phyloP scores from a whole-genome alignment of 2,329 filamentous ascomycete genomes.

The Furcasterigmium furcatum region DNA sequence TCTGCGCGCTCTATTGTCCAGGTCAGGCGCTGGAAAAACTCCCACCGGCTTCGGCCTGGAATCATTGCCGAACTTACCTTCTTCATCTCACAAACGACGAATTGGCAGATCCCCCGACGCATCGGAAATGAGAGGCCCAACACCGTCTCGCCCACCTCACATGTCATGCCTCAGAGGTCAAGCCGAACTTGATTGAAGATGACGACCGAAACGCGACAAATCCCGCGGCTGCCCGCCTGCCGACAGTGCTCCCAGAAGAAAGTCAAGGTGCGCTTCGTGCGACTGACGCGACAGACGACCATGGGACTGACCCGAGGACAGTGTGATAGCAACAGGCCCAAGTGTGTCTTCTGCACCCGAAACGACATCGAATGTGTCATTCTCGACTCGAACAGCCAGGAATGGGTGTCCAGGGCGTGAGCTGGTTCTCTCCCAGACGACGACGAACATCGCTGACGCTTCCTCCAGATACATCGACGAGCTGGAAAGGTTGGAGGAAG shows the following conservation, averaged over 20 bases:
- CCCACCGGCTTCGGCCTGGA: no score
- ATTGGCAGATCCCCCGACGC: no score
- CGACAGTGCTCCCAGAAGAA: conserved; percentile 10
- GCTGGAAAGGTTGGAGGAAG: conserved; percentile 15
- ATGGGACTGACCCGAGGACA: neutral
- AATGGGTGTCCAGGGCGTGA: conserved; percentile 18
- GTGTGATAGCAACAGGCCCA: conserved; percentile 25
- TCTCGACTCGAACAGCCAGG: conserved; percentile 15
- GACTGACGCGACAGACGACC: neutral
- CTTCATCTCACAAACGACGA: no score
- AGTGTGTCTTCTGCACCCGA: conserved; percentile 21
- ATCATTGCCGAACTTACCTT: no score
- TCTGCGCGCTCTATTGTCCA: no score
- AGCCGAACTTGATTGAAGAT: no score
- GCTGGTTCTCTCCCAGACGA: neutral
- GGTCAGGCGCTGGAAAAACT: no score
- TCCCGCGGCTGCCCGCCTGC: conserved; percentile 9
- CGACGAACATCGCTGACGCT: neutral
- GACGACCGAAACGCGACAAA: neutral
- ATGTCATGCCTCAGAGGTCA: no score
- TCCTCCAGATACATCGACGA: conserved; percentile 14
- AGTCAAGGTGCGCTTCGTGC: conserved; percentile 5
- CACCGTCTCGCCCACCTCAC: no score
- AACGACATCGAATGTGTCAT: conserved; percentile 21
- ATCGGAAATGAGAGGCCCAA: no score